These are phyloP conservation scores for Leptodermis oblonga DNA, from an alignment of 257 asterid genomes.

Conservation along the genomic window DNA sequence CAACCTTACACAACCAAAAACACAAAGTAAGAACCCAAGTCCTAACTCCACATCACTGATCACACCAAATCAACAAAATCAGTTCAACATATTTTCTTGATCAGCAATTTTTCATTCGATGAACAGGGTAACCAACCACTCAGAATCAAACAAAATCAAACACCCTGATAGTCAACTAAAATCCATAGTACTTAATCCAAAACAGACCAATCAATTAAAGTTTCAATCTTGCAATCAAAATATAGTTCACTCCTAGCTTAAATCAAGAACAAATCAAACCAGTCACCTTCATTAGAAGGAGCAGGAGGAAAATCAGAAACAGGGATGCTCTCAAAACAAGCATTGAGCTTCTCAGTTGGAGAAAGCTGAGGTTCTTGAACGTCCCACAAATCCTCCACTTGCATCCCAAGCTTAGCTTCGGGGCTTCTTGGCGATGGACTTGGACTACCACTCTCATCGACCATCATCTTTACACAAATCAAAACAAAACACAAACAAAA, in stretches of 20 bases:
- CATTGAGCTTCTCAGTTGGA: slow-evolving; percentile 97
- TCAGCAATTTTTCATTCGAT: not conserved
- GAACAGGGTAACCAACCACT: not conserved
- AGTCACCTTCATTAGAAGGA: slow-evolving; percentile 64
- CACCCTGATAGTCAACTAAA: not conserved
- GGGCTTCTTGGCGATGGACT: slow-evolving; percentile 85
- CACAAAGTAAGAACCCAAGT: too few species aligned
- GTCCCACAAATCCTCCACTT: slow-evolving; percentile 95
- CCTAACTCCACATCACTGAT: too few species aligned
- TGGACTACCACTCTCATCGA: slow-evolving; percentile 47
- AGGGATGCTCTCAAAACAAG: slow-evolving; percentile 93
- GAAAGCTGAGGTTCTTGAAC: slow-evolving; percentile 76
- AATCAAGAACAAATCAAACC: not conserved
- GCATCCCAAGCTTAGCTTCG: slow-evolving; percentile 92
- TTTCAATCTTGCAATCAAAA: not conserved
- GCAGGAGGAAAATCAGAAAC: slow-evolving; percentile 92
- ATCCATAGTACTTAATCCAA: not conserved
- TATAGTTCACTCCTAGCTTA: not conserved
- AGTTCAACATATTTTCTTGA: not conserved
- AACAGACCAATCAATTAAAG: not conserved
- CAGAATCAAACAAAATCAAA: not conserved
- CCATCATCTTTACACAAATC: slow-evolving; percentile 26
- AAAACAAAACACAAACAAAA: not conserved
- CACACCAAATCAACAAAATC: not conserved
- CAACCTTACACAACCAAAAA: too few species aligned